Percentiles rank a stretch among this genome's conserved stretches.
Conservation (phyloP, 768 basidiomycete species). For the Boletus insuetus region DNA sequence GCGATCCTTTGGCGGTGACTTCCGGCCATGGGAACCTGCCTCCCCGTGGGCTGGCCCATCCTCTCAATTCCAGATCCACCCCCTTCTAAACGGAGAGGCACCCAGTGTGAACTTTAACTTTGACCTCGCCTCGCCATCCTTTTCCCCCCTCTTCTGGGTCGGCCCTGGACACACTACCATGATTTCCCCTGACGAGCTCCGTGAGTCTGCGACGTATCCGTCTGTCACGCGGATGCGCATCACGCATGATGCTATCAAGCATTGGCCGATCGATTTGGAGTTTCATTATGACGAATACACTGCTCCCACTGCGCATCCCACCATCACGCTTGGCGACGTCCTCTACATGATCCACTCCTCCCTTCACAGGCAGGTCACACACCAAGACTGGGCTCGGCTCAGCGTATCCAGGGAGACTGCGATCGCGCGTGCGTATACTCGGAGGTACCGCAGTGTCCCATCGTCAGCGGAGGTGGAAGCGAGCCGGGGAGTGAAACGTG, state of each 20-base stretch:
- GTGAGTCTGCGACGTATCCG: slow-evolving; percentile 55
- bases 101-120: slow-evolving; percentile 48
- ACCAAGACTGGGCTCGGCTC: slow-evolving; percentile 35
- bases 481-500: slow-evolving; percentile 37
- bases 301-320: slow-evolving; percentile 26
- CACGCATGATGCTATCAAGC: slow-evolving; percentile 50
- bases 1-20: slow-evolving; percentile 29
- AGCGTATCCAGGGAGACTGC: slow-evolving; percentile 26
- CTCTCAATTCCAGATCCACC: slow-evolving; percentile 28
- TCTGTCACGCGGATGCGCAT: slow-evolving; percentile 53
- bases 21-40: slow-evolving; percentile 19
- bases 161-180: slow-evolving; percentile 37
- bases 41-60: slow-evolving; percentile 24
- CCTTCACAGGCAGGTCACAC: slow-evolving; percentile 43
- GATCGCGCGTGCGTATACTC: slow-evolving; percentile 37
- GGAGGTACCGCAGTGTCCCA: slow-evolving; percentile 31
- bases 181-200: slow-evolving; percentile 45
- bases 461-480: slow-evolving; percentile 32
- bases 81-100: slow-evolving; percentile 48
- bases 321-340: slow-evolving; percentile 60
- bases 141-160: slow-evolving; percentile 42
- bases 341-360: slow-evolving; percentile 47
- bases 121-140: slow-evolving; percentile 50
- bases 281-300: slow-evolving; percentile 32
- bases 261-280: slow-evolving; percentile 61